Evolutionary conservation across 2,329 filamentous ascomycete species (phyloP).

Genomic region (Fusarium pseudograminearum): DNA sequence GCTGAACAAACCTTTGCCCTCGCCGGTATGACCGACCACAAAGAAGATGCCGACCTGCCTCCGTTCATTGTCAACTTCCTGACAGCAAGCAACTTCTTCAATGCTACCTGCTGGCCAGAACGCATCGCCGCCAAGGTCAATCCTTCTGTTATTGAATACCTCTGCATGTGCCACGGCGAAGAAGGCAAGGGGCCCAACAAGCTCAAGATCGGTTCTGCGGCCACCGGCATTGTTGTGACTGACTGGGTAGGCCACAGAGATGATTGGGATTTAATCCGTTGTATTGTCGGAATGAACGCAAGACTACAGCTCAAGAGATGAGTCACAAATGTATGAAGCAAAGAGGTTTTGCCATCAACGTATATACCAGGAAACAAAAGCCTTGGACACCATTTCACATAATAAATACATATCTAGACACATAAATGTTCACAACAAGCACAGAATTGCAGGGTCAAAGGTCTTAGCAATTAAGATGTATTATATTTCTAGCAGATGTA

Average conservation of each 20-base stretch:
- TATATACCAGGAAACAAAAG: slow-evolving; percentile 2
- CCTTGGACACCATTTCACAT: not conserved
- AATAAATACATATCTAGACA: not conserved
- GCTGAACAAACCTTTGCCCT: slow-evolving; percentile 63
- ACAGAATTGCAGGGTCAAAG: not conserved
- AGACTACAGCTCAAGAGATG: slow-evolving; percentile 63
- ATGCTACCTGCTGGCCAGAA: slow-evolving; percentile 91
- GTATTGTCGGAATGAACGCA: slow-evolving; percentile 92
- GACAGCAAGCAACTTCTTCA: slow-evolving; percentile 94
- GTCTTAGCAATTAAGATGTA: not conserved
- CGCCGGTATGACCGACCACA: slow-evolving; percentile 52
- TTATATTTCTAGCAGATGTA: not conserved
- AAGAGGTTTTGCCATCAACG: not conserved
- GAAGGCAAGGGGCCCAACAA: slow-evolving; percentile 62
- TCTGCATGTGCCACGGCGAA: slow-evolving; percentile 69
- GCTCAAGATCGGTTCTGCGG: slow-evolving; percentile 73
- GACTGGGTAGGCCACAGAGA: slow-evolving; percentile 91
- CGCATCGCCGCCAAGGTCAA: slow-evolving; percentile 90
- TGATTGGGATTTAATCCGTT: slow-evolving; percentile 90
- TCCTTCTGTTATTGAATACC: slow-evolving; percentile 75
- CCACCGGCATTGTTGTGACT: slow-evolving; percentile 88
- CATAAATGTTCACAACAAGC: not conserved
- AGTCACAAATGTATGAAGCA: not conserved
- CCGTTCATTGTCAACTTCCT: slow-evolving; percentile 93
- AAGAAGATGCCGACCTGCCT: slow-evolving; percentile 51